phyloP scores from a whole-genome alignment of 176 grass and related monocot genomes.

The Triticum dicoccoides region DNA sequence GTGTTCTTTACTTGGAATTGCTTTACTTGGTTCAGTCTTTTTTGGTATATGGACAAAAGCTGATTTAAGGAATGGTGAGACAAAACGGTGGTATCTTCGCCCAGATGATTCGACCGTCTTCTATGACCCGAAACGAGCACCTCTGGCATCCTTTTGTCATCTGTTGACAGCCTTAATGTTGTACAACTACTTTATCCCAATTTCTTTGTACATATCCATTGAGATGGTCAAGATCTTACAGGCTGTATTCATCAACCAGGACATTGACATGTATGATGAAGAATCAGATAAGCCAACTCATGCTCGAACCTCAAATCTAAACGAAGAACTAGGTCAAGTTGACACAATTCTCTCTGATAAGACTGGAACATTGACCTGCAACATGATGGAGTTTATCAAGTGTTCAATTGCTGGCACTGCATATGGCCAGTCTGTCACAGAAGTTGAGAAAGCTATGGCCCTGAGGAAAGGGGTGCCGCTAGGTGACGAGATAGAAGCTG shows the following conservation, averaged over 20 bases:
- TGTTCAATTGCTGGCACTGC: conserved; percentile 87
- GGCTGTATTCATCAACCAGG: conserved; percentile 86
- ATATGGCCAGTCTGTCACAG: conserved; percentile 89
- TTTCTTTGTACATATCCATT: conserved; percentile 97
- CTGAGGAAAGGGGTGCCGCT: conserved; percentile 59
- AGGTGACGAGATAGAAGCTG: conserved; percentile 41
- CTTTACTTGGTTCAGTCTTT: conserved; percentile 79
- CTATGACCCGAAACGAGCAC: conserved; percentile 63
- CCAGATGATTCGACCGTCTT: conserved; percentile 62
- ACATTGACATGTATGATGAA: conserved; percentile 93
- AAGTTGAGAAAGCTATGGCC: conserved; percentile 98
- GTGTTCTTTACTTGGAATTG: conserved; percentile 58
- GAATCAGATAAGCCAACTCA: conserved; percentile 86
- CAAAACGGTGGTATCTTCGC: conserved; percentile 87
- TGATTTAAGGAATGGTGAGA: conserved; percentile 59
- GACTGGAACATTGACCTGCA: conserved; percentile 96
- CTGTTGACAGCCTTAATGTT: conserved; percentile 96
- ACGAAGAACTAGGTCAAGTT: conserved; percentile 97
- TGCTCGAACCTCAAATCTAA: conserved; percentile 92
- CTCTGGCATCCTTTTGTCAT: conserved; percentile 78
- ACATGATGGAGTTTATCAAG: conserved; percentile 99
- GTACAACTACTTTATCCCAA: conserved; percentile 94
- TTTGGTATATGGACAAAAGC: conserved; percentile 84
- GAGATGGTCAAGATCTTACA: conserved; percentile 99
- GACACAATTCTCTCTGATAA: conserved; percentile 98